These are phyloP conservation scores for Pseudocercospora pini-densiflorae DNA, from an alignment of 2,329 filamentous ascomycete species.

Conservation along the genomic window DNA sequence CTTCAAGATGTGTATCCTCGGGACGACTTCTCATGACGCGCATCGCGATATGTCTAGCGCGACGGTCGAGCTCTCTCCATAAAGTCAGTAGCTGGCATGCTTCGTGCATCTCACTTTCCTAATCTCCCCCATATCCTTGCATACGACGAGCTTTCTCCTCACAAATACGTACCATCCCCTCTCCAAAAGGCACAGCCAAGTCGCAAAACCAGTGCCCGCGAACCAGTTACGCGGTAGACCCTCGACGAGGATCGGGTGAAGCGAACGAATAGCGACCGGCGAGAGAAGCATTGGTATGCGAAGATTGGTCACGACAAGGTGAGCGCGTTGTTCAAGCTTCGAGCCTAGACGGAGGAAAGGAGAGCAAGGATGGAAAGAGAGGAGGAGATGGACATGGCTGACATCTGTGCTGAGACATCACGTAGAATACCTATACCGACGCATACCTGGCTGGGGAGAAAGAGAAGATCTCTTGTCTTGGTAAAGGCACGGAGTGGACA, in stretches of 20 bases:
- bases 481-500: constrained; percentile 1
- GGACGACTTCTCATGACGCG: neutral
- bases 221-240: neutral
- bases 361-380: neutral
- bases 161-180: constrained; percentile 20
- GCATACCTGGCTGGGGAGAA: constrained; percentile 3
- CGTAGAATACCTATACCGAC: constrained; percentile 2
- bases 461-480: neutral
- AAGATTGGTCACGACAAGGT: constrained; percentile 5
- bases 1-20: neutral
- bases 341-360: constrained; percentile 8
- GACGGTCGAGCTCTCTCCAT: neutral
- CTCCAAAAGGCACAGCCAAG: constrained; percentile 5
- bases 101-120: neutral
- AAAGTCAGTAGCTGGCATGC: neutral
- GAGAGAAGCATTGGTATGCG: constrained; percentile 4
- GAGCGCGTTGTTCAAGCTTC: constrained; percentile 1
- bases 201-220: neutral
- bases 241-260: constrained; percentile 8
- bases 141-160: constrained; percentile 14
- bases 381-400: constrained; percentile 8
- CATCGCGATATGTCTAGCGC: constrained; percentile 6
- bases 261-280: constrained; percentile 7
- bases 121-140: constrained; percentile 15
- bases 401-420: constrained; percentile 3